These are phyloP conservation scores for Epichloe hybrida DNA, from an alignment of 2,329 filamentous ascomycete species.

Conservation along the genomic window DNA sequence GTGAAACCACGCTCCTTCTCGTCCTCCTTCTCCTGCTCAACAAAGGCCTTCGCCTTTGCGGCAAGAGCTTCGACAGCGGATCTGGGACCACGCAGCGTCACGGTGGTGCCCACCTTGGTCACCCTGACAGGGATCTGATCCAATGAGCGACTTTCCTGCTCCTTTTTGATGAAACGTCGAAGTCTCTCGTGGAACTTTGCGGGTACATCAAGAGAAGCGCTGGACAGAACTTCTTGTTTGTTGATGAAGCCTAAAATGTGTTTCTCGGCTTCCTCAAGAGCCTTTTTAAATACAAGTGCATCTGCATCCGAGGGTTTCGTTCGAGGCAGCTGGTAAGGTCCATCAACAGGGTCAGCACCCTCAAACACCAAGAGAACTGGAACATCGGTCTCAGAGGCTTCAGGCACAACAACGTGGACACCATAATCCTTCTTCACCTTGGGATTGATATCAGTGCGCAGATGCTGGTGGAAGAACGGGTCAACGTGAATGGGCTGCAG, in stretches of 20 bases:
- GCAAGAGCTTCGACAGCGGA: constrained; percentile 59
- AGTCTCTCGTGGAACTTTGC: constrained; percentile 51
- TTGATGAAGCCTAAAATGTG: constrained; percentile 45
- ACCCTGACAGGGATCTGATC: constrained; percentile 49
- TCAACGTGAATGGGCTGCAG: constrained; percentile 56
- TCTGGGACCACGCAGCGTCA: constrained; percentile 66
- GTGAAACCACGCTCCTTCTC: constrained; percentile 88
- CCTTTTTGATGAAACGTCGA: constrained; percentile 49
- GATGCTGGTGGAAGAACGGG: constrained; percentile 64
- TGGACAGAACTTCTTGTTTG: constrained; percentile 42
- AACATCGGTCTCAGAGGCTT: constrained; percentile 41
- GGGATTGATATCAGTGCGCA: constrained; percentile 50
- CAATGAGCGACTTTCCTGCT: constrained; percentile 42
- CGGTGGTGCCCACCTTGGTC: constrained; percentile 41
- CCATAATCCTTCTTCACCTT: constrained; percentile 55
- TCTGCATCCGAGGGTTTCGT: constrained; percentile 37
- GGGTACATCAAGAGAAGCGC: constrained; percentile 42
- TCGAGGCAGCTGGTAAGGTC: constrained; percentile 41
- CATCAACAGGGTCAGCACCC: constrained; percentile 36
- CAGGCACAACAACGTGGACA: constrained; percentile 61
- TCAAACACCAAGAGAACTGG: constrained; percentile 65
- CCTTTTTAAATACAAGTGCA: constrained; percentile 38
- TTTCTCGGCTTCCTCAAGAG: constrained; percentile 40
- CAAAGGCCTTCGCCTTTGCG: constrained; percentile 61
- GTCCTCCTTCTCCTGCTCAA: constrained; percentile 79